Conservation (phyloP, 257 asterid genomes). For the Marsdenia floribunda region DNA sequence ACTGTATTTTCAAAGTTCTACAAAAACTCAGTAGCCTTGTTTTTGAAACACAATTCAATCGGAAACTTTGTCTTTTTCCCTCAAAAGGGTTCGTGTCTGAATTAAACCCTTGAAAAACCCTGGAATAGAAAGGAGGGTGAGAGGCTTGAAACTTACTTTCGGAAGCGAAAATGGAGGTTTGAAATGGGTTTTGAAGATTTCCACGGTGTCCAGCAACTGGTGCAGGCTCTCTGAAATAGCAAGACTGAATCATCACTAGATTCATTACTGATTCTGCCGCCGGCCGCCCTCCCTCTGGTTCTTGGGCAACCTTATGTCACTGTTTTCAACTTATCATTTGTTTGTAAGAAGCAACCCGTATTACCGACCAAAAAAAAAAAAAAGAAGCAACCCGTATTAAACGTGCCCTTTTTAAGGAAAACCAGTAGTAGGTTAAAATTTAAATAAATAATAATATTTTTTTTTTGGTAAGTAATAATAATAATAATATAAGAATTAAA, state of each 20-base stretch:
- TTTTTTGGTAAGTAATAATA: too few relatives aligned
- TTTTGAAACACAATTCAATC: slow-evolving; percentile 10
- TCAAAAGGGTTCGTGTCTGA: slow-evolving; percentile 15
- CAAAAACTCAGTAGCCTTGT: slow-evolving; percentile 9
- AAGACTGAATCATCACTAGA: slow-evolving; percentile 18
- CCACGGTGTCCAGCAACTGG: slow-evolving; percentile 12
- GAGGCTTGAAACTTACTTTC: slow-evolving; percentile 50
- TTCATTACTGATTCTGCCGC: background rate
- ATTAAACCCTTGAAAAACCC: slow-evolving; percentile 41
- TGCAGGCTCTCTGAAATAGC: slow-evolving; percentile 24
- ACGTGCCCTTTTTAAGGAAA: too few relatives aligned
- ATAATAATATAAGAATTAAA: too few relatives aligned
- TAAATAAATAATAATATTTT: too few relatives aligned
- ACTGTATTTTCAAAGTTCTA: slow-evolving; percentile 16
- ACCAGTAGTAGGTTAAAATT: too few relatives aligned
- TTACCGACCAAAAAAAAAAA: too few relatives aligned
- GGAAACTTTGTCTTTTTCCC: background rate
- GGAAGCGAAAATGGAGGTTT: slow-evolving; percentile 20
- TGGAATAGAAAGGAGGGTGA: slow-evolving; percentile 27
- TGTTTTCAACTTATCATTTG: background rate
- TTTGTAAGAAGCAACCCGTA: background rate
- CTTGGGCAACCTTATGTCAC: background rate
- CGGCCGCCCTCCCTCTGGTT: background rate
- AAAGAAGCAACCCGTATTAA: background rate
- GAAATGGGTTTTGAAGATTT: slow-evolving; percentile 13